A percentile compares a stretch with the other conserved stretches of the same genome.
These are phyloP conservation scores for Chenopodium formosanum DNA, from an alignment of 148 eudicot species.

Conservation along the genomic window DNA sequence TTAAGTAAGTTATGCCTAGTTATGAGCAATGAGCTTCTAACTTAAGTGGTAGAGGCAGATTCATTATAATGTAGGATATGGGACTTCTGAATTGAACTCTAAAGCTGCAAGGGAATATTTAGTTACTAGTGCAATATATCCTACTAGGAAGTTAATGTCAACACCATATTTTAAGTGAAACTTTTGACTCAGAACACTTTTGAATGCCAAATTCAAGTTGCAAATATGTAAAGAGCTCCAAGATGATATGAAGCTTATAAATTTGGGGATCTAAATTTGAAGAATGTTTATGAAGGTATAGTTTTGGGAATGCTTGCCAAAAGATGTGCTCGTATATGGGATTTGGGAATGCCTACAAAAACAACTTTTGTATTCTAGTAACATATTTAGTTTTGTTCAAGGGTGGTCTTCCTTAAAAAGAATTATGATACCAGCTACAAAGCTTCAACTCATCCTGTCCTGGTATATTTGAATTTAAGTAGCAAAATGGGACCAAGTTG, in stretches of 20 bases:
- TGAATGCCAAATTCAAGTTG: not conserved
- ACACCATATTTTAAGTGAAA: not conserved
- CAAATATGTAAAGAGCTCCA: not conserved
- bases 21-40: not conserved
- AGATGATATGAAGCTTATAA: not conserved
- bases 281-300: not conserved
- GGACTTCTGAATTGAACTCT: not conserved
- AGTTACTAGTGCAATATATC: not conserved
- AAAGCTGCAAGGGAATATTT: not conserved
- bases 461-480: not conserved
- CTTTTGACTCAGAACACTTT: not conserved
- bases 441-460: not conserved
- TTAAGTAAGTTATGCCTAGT: not conserved
- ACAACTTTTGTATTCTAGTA: not conserved
- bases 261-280: not conserved
- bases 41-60: not conserved
- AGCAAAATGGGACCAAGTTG: not conserved
- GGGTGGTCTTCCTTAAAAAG: not conserved
- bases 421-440: not conserved
- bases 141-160: not conserved
- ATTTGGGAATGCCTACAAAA: not conserved
- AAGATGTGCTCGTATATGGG: too few relatives aligned
- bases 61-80: not conserved
- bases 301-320: too few relatives aligned
- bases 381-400: not conserved